Conservation (phyloP, 2,329 filamentous ascomycete species). For the Pyrenophora seminiperda region DNA sequence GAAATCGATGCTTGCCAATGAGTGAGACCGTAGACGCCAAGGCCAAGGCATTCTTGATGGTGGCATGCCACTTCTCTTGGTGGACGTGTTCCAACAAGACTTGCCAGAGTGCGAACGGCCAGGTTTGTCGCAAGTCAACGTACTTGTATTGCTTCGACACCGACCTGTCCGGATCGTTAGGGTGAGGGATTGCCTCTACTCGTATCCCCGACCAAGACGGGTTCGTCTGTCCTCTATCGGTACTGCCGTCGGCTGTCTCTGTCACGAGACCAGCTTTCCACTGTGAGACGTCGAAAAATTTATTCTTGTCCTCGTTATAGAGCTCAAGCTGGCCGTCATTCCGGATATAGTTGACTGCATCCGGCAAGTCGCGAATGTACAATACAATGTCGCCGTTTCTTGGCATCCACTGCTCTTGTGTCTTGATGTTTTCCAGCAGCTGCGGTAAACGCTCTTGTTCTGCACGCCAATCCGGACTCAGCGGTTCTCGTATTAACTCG, state of each 20-base stretch:
- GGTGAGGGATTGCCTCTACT: constrained; percentile 61
- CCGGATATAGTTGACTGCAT: constrained; percentile 37
- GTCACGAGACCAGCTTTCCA: constrained; percentile 65
- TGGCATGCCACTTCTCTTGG: constrained; percentile 56
- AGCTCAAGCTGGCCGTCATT: constrained; percentile 34
- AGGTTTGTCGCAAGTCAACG: constrained; percentile 58
- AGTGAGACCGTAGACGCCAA: constrained; percentile 60
- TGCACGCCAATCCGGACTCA: constrained; percentile 63
- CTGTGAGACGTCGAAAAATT: constrained; percentile 48
- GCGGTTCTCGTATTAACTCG: constrained; percentile 54
- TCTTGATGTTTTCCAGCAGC: constrained; percentile 50
- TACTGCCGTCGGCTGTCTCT: constrained; percentile 54
- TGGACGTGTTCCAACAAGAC: constrained; percentile 53
- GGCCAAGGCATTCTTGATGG: constrained; percentile 60
- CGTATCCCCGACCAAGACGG: constrained; percentile 61
- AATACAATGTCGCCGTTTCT: constrained; percentile 63
- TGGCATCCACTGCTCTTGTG: constrained; percentile 59
- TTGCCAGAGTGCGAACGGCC: constrained; percentile 62
- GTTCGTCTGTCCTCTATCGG: constrained; percentile 47
- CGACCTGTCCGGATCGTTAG: constrained; percentile 57
- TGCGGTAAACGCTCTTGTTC: constrained; percentile 53
- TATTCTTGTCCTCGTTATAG: constrained; percentile 22
- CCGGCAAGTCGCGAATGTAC: constrained; percentile 50
- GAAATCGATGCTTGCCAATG: constrained; percentile 58
- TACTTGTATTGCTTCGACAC: constrained; percentile 61